phyloP scores from a whole-genome alignment of 2,329 filamentous ascomycete species.

The Pseudocercospora crystallina region DNA sequence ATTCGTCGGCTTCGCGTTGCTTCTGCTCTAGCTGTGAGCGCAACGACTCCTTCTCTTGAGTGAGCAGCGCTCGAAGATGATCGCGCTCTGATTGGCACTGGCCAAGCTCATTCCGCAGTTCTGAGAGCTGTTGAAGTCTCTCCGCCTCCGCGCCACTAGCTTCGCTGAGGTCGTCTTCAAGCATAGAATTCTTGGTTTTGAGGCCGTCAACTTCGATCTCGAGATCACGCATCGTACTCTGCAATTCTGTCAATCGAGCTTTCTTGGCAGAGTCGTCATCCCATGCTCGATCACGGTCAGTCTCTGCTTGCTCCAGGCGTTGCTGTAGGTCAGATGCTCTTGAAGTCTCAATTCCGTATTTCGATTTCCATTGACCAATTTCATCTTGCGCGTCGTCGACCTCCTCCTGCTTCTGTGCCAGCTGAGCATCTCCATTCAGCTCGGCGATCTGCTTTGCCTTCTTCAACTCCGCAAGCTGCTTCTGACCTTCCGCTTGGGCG shows the following conservation, averaged over 20 bases:
- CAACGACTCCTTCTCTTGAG: slow-evolving; percentile 41
- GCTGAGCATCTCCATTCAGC: slow-evolving; percentile 42
- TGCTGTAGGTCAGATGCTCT: slow-evolving; percentile 9
- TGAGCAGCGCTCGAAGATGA: neutral
- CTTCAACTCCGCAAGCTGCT: slow-evolving; percentile 39
- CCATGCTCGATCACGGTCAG: slow-evolving; percentile 11
- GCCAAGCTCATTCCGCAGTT: slow-evolving; percentile 19
- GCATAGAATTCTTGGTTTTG: slow-evolving; percentile 6
- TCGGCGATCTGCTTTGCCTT: slow-evolving; percentile 47
- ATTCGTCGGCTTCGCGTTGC: slow-evolving; percentile 1
- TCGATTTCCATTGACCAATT: slow-evolving; percentile 20
- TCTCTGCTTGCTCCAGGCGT: slow-evolving; percentile 10
- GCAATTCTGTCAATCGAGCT: slow-evolving; percentile 2
- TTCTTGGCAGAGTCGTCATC: slow-evolving; percentile 5
- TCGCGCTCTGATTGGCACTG: slow-evolving; percentile 10
- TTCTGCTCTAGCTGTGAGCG: slow-evolving; percentile 36
- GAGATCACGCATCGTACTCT: slow-evolving; percentile 1
- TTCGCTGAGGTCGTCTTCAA: slow-evolving; percentile 18
- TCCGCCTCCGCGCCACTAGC: slow-evolving; percentile 12
- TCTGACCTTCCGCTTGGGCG: slow-evolving; percentile 32
- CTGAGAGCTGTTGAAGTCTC: slow-evolving; percentile 9
- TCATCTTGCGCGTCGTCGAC: slow-evolving; percentile 44
- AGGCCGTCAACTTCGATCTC: slow-evolving; percentile 1
- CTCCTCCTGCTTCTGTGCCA: slow-evolving; percentile 47
- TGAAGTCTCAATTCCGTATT: slow-evolving; percentile 14